phyloP scores from a whole-genome alignment of 768 basidiomycete species.

The Agrocybe pediades region DNA sequence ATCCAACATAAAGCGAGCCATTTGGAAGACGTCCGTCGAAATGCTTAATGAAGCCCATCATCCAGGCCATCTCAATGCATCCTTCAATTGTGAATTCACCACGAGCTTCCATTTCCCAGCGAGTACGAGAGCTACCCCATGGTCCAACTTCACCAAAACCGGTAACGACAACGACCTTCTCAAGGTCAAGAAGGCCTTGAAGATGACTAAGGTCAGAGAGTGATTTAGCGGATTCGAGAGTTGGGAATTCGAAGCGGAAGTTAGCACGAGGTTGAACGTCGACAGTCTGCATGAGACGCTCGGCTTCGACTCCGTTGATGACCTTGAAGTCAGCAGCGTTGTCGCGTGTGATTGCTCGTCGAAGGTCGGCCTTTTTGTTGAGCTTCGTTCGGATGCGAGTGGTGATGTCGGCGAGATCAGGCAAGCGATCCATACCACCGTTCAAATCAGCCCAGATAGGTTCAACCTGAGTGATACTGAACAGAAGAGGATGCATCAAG shows the following conservation, averaged over 20 bases:
- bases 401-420: slow-evolving; percentile 92
- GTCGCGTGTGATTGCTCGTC: slow-evolving; percentile 91
- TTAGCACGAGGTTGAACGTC: slow-evolving; percentile 96
- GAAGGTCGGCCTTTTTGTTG: slow-evolving; percentile 86
- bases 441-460: slow-evolving; percentile 99
- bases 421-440: slow-evolving; percentile 96
- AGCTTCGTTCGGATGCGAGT: slow-evolving; percentile 80
- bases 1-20: slow-evolving; percentile 92
- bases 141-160: slow-evolving; percentile 98
- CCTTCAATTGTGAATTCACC: slow-evolving; percentile 98
- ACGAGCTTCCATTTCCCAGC: slow-evolving; percentile 99
- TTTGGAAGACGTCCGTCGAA: slow-evolving; percentile 96
- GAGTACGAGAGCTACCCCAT: slow-evolving; percentile 96
- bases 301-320: slow-evolving; percentile 87
- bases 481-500: slow-evolving; percentile 97
- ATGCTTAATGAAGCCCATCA: slow-evolving; percentile 99
- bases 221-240: slow-evolving; percentile 69
- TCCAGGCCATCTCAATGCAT: slow-evolving; percentile 99
- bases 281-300: slow-evolving; percentile 89
- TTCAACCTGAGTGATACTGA: slow-evolving; percentile 99
- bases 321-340: slow-evolving; percentile 96
- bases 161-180: slow-evolving; percentile 94
- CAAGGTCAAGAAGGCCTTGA: slow-evolving; percentile 89
- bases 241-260: slow-evolving; percentile 95
- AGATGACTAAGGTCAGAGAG: slow-evolving; percentile 77